Evolutionary conservation across 192 early-diverging fungal genomes (phyloP).

Genomic region (Phlyctochytrium arcticum): DNA sequence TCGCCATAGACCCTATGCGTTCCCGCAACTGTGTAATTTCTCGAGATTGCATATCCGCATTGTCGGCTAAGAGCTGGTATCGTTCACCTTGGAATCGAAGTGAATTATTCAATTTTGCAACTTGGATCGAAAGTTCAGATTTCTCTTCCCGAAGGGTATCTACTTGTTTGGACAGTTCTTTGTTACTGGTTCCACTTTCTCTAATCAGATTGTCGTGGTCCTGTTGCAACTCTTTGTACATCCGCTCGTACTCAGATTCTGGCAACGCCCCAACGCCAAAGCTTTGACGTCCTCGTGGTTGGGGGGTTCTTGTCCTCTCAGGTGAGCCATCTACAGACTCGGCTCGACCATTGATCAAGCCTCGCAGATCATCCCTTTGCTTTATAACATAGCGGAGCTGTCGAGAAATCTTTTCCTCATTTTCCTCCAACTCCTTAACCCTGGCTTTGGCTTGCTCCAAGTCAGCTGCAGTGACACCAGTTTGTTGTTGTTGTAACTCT

Average conservation of each 20-base stretch:
- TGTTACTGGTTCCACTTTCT: constrained; percentile 57
- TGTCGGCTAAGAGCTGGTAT: constrained; percentile 56
- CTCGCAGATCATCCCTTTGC: constrained; percentile 18
- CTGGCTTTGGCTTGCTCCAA: neutral
- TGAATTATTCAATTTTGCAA: constrained; percentile 11
- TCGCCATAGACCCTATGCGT: constrained; percentile 48
- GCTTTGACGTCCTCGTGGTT: neutral
- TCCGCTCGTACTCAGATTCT: constrained; percentile 8
- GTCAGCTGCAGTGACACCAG: constrained; percentile 36
- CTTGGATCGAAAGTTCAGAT: constrained; percentile 58
- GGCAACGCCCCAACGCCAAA: neutral
- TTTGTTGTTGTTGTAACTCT: constrained; percentile 47
- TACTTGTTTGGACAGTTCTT: constrained; percentile 50
- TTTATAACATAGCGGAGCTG: constrained; percentile 21
- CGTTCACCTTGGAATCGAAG: constrained; percentile 28
- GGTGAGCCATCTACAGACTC: neutral
- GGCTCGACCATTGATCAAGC: neutral
- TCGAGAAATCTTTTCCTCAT: constrained; percentile 10
- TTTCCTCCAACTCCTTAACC: constrained; percentile 3
- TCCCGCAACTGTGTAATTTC: constrained; percentile 63
- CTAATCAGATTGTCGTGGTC: constrained; percentile 17
- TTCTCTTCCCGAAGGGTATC: constrained; percentile 49
- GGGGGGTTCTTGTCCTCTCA: no score
- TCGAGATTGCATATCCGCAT: constrained; percentile 47
- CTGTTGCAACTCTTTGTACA: constrained; percentile 14